Evolutionary conservation across 352 stramenopile species (phyloP).

Genomic region (Phytophthora capsici): DNA sequence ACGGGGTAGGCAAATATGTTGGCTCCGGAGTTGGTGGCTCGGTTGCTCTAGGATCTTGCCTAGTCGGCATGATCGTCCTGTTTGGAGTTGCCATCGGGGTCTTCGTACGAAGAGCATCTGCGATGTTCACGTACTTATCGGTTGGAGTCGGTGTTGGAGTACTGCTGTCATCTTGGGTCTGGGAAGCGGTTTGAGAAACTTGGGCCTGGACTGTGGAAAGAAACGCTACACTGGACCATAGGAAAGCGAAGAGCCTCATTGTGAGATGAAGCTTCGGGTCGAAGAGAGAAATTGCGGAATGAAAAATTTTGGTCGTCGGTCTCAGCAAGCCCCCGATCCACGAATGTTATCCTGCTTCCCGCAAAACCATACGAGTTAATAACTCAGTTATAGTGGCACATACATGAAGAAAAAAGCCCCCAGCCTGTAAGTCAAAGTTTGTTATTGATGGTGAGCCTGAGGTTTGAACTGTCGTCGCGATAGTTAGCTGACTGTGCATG

Average conservation of each 20-base stretch:
- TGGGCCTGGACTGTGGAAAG: not conserved
- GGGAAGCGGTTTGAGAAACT: not conserved
- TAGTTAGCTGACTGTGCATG: too few species aligned
- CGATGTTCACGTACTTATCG: constrained; percentile 4
- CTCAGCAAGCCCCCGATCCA: not conserved
- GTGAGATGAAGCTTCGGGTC: not conserved
- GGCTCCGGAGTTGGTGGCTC: constrained; percentile 2
- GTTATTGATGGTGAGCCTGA: too few species aligned
- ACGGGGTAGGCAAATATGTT: not conserved
- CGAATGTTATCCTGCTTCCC: not conserved
- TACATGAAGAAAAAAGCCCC: not conserved
- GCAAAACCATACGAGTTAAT: not conserved
- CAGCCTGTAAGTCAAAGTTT: not conserved
- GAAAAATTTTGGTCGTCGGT: not conserved
- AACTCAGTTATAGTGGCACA: too few species aligned
- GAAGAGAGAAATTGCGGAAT: not conserved
- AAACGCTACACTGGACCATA: not conserved
- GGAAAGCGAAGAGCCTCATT: not conserved
- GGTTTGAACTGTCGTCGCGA: too few species aligned
- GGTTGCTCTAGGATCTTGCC: constrained; percentile 7
- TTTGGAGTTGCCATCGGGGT: not conserved
- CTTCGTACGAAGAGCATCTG: not conserved
- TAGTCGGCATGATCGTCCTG: not conserved
- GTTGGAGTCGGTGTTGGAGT: not conserved
- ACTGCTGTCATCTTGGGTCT: not conserved